Conservation (phyloP, 768 basidiomycete species). For the Boletus tomentosulus region DNA sequence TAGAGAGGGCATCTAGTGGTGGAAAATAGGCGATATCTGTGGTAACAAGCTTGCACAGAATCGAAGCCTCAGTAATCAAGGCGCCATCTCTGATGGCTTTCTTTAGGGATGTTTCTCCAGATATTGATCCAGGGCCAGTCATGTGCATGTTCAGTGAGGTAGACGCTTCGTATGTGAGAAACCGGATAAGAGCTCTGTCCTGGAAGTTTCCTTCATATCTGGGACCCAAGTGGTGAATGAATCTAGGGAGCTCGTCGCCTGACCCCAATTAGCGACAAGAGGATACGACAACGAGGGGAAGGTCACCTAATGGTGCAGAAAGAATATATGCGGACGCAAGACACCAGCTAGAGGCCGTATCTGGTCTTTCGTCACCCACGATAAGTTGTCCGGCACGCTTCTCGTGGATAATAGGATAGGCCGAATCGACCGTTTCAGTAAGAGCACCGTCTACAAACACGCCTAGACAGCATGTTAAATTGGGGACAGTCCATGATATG, state of each 20-base stretch:
- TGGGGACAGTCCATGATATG: background rate
- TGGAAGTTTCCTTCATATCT: conserved; percentile 76
- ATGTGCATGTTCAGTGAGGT: conserved; percentile 82
- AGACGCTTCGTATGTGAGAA: conserved; percentile 81
- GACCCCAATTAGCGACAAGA: conserved; percentile 11
- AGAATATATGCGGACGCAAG: conserved; percentile 63
- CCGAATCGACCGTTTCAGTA: conserved; percentile 56
- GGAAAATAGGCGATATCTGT: conserved; percentile 11
- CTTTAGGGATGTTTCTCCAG: conserved; percentile 35
- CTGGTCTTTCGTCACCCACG: conserved; percentile 50
- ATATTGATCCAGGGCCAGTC: conserved; percentile 43
- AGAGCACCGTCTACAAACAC: conserved; percentile 73
- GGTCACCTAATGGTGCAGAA: conserved; percentile 52
- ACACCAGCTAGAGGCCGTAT: conserved; percentile 50
- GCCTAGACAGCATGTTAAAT: conserved; percentile 38
- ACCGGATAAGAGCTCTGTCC: conserved; percentile 61
- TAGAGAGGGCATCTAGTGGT: conserved; percentile 8
- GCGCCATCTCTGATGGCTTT: conserved; percentile 41
- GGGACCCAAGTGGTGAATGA: conserved; percentile 80
- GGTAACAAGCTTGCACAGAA: conserved; percentile 41
- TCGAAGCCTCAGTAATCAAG: conserved; percentile 34
- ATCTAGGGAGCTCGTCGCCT: conserved; percentile 70
- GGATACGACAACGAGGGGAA: background rate
- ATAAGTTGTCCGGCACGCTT: conserved; percentile 38
- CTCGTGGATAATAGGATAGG: conserved; percentile 54